Evolutionary conservation across 2,329 filamentous ascomycete genomes (phyloP).

Genomic region (Pyrenochaeta sp.): DNA sequence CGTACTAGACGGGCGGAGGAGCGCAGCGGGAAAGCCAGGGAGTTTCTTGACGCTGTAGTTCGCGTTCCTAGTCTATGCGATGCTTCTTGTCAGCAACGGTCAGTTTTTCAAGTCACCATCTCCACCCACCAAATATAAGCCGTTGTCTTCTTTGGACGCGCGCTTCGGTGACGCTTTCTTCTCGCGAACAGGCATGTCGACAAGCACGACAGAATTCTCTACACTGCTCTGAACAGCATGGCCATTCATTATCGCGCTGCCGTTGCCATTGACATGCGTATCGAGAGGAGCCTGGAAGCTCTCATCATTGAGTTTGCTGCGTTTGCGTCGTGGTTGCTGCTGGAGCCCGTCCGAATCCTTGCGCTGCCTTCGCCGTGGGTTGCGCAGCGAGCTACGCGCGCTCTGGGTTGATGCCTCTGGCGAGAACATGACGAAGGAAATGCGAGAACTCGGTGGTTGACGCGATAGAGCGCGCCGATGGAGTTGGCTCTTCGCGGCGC

Average conservation of each 20-base stretch:
- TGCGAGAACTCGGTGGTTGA: conserved; percentile 16
- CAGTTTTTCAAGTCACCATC: neutral
- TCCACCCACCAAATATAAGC: conserved; percentile 68
- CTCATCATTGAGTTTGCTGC: conserved; percentile 57
- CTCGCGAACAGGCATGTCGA: conserved; percentile 53
- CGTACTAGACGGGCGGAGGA: conserved; percentile 74
- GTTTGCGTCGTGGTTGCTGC: conserved; percentile 56
- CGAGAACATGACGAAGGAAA: conserved; percentile 48
- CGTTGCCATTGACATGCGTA: conserved; percentile 45
- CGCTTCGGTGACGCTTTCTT: conserved; percentile 58
- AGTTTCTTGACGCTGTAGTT: conserved; percentile 88
- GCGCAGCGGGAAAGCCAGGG: conserved; percentile 79
- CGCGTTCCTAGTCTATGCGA: conserved; percentile 76
- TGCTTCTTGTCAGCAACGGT: conserved; percentile 13
- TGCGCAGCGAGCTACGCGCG: conserved; percentile 52
- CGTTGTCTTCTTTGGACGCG: conserved; percentile 72
- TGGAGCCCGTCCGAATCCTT: conserved; percentile 54
- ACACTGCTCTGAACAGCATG: conserved; percentile 37
- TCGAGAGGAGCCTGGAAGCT: conserved; percentile 45
- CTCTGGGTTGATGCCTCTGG: conserved; percentile 47
- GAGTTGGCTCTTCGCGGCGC: conserved; percentile 27
- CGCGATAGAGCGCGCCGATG: conserved; percentile 44
- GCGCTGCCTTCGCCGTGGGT: conserved; percentile 57
- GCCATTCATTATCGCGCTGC: conserved; percentile 41
- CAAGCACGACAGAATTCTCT: conserved; percentile 40